These are phyloP conservation scores for Salmacisia buchloeana DNA, from an alignment of 1,284 basidiomycete species.

Conservation along the genomic window DNA sequence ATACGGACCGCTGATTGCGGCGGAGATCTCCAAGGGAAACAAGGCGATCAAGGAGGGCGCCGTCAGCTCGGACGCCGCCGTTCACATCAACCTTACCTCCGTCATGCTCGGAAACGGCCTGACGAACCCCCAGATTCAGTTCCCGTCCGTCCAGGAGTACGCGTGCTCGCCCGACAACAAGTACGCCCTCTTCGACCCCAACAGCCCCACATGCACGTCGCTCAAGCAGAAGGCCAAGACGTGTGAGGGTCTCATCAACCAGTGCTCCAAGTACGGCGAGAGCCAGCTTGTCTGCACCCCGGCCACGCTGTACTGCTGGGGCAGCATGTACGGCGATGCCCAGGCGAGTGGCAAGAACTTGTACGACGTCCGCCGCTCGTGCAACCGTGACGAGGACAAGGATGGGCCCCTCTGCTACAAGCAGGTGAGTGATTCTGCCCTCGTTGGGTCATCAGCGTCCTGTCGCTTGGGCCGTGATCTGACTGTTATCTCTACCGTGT, in stretches of 20 bases:
- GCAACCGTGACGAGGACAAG: conserved; percentile 60
- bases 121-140: conserved; percentile 47
- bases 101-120: conserved; percentile 50
- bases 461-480: no score
- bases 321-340: conserved; percentile 54
- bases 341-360: conserved; percentile 56
- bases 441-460: no score
- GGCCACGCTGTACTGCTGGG: conserved; percentile 54
- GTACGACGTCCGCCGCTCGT: conserved; percentile 76
- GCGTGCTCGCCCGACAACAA: conserved; percentile 57
- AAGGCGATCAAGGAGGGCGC: conserved; percentile 17
- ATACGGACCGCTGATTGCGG: conserved; percentile 45
- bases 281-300: conserved; percentile 57
- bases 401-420: conserved; percentile 58
- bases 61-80: conserved; percentile 10
- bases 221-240: conserved; percentile 64
- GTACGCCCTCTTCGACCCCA: conserved; percentile 65
- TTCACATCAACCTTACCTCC: conserved; percentile 41
- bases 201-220: conserved; percentile 64
- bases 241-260: conserved; percentile 61
- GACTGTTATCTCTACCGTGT: no score
- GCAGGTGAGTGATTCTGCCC: no score
- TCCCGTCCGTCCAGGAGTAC: conserved; percentile 65
- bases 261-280: conserved; percentile 45
- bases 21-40: conserved; percentile 45